These are phyloP conservation scores for Gloeopeniophorella convolvens DNA, from an alignment of 768 basidiomycete species.

Conservation along the genomic window DNA sequence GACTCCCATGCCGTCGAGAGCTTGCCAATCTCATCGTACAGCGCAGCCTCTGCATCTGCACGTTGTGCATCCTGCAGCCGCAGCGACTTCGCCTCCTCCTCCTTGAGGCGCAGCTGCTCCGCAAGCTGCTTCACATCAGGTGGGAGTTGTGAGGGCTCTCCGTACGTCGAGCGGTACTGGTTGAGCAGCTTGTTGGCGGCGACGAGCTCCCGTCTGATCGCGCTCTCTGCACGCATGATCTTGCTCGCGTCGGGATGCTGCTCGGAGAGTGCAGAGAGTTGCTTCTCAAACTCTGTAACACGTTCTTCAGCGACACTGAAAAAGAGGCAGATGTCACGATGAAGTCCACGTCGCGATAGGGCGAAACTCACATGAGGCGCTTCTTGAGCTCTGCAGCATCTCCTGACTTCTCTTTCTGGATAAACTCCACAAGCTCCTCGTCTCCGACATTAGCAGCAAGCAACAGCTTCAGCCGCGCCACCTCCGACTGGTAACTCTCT, in stretches of 20 bases:
- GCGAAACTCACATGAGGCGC: conserved; percentile 45
- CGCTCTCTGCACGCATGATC: conserved; percentile 44
- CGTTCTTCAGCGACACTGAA: conserved; percentile 49
- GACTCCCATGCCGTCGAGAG: conserved; percentile 84
- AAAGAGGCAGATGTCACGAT: not conserved
- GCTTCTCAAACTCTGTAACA: conserved; percentile 44
- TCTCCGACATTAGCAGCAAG: conserved; percentile 71
- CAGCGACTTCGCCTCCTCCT: conserved; percentile 57
- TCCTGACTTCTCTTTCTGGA: conserved; percentile 50
- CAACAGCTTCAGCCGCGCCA: conserved; percentile 62
- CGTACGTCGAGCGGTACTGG: conserved; percentile 59
- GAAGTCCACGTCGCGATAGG: not conserved
- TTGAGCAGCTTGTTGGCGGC: conserved; percentile 43
- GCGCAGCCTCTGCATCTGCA: conserved; percentile 60
- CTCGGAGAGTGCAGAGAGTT: conserved; percentile 38
- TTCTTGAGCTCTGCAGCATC: conserved; percentile 44
- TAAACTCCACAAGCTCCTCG: conserved; percentile 66
- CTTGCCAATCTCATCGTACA: conserved; percentile 82
- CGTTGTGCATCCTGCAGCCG: conserved; percentile 60
- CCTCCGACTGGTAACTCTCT: conserved; percentile 60
- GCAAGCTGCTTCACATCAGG: conserved; percentile 48
- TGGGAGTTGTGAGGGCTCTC: conserved; percentile 38
- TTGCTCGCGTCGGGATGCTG: conserved; percentile 48
- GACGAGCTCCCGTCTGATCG: conserved; percentile 43
- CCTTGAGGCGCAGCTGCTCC: conserved; percentile 54